phyloP scores from a whole-genome alignment of 352 stramenopile genomes.

The Saprolegnia parasitica region DNA sequence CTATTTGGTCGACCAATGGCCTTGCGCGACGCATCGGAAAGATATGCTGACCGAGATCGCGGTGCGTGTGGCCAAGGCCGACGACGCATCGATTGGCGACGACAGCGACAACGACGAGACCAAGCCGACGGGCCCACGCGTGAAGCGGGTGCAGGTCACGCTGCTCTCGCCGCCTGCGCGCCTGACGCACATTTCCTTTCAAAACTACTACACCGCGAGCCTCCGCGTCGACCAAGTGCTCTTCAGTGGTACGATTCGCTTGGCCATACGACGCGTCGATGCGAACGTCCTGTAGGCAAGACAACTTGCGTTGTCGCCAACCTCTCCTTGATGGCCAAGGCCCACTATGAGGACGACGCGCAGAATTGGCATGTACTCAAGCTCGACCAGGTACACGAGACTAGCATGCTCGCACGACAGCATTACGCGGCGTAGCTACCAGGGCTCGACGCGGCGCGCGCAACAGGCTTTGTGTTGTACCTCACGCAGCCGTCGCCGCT shows the following conservation, averaged over 20 bases:
- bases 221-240: slow-evolving; percentile 39
- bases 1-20: not conserved
- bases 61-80: slow-evolving; percentile 8
- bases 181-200: slow-evolving; percentile 34
- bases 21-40: not conserved
- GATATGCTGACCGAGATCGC: slow-evolving; percentile 19
- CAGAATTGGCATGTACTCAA: slow-evolving; percentile 63
- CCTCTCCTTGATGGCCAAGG: slow-evolving; percentile 50
- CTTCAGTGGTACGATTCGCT: not conserved
- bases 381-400: slow-evolving; percentile 41
- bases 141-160: not conserved
- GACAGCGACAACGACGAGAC: not conserved
- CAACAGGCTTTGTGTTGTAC: slow-evolving; percentile 51
- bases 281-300: not conserved
- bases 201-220: slow-evolving; percentile 62
- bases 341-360: slow-evolving; percentile 60
- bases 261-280: not conserved
- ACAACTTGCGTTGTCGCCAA: slow-evolving; percentile 39
- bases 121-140: not conserved
- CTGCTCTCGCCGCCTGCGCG: not conserved
- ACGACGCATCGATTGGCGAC: not conserved
- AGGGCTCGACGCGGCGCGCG: slow-evolving; percentile 34
- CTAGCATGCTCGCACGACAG: not conserved
- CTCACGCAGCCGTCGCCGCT: slow-evolving; percentile 52
- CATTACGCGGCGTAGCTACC: not conserved